Evolutionary conservation across 2,329 filamentous ascomycete species (phyloP).

Genomic region (Fusarium zealandicum): DNA sequence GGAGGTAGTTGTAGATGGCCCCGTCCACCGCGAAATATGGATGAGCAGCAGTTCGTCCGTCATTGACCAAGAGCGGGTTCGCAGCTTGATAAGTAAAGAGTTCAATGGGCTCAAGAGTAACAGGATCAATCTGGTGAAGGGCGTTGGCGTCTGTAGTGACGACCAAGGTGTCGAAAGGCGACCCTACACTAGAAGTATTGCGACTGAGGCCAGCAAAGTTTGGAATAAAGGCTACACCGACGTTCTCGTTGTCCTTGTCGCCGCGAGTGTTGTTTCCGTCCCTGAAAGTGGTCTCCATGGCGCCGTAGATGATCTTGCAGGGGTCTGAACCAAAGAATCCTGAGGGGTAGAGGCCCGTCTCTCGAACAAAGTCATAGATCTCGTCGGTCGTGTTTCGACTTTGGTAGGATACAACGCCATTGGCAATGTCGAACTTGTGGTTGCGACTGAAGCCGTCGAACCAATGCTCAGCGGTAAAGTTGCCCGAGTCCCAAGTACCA

Average conservation of each 20-base stretch:
- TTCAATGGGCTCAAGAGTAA: slow-evolving; percentile 16
- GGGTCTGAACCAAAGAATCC: slow-evolving; percentile 6
- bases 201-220: slow-evolving; percentile 7
- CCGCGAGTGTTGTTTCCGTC: slow-evolving; percentile 8
- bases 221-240: slow-evolving; percentile 9
- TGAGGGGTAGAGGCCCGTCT: slow-evolving; percentile 12
- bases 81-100: slow-evolving; percentile 15
- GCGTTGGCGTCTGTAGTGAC: slow-evolving; percentile 11
- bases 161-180: slow-evolving; percentile 8
- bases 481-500: slow-evolving; percentile 21
- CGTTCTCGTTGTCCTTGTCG: neutral
- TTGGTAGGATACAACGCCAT: slow-evolving; percentile 15
- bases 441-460: slow-evolving; percentile 23
- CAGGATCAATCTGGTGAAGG: slow-evolving; percentile 8
- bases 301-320: slow-evolving; percentile 20
- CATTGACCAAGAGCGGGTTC: slow-evolving; percentile 5
- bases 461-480: slow-evolving; percentile 27
- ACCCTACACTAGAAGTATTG: neutral
- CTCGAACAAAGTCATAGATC: slow-evolving; percentile 15
- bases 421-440: slow-evolving; percentile 19
- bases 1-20: slow-evolving; percentile 14
- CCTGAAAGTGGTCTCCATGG: slow-evolving; percentile 16
- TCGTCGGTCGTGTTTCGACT: slow-evolving; percentile 22
- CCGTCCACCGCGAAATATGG: slow-evolving; percentile 2
- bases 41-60: slow-evolving; percentile 8